phyloP scores from a whole-genome alignment of 805 yeast genomes.

The Candida succiphila region DNA sequence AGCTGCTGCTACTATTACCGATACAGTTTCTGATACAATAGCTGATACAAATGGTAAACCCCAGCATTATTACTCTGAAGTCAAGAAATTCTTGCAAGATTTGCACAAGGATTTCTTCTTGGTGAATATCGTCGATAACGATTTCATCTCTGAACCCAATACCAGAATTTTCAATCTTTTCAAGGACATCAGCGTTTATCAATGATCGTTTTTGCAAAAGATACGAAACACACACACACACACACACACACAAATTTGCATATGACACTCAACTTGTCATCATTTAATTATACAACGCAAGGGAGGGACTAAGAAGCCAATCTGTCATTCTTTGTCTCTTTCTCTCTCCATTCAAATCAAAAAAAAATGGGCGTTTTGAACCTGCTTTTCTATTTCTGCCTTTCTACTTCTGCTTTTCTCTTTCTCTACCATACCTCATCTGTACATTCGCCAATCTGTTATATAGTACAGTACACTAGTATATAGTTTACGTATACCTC shows the following conservation, averaged over 20 bases:
- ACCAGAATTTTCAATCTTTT: slow-evolving; percentile 49
- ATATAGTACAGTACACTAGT: no score
- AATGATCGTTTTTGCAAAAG: neutral
- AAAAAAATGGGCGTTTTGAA: no score
- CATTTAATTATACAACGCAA: neutral
- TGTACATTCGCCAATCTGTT: no score
- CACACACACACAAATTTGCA: neutral
- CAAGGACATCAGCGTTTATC: slow-evolving; percentile 16
- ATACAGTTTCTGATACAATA: slow-evolving; percentile 11
- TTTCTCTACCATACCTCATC: no score
- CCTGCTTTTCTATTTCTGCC: no score
- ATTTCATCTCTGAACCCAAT: slow-evolving; percentile 42
- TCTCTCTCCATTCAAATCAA: no score
- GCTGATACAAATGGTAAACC: no score
- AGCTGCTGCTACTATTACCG: slow-evolving; percentile 12
- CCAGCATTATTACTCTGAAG: no score
- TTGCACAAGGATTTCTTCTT: slow-evolving; percentile 56
- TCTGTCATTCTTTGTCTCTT: no score
- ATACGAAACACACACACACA: neutral
- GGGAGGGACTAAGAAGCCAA: no score
- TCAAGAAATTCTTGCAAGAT: slow-evolving; percentile 30
- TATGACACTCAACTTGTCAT: slow-evolving; percentile 2
- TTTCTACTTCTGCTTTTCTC: no score
- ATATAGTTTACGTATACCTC: no score
- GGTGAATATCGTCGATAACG: slow-evolving; percentile 87